A percentile compares a stretch with the other conserved stretches of the same genome.
These are phyloP conservation scores for Calycina marina DNA, from an alignment of 2,329 filamentous ascomycete species.

Conservation along the genomic window DNA sequence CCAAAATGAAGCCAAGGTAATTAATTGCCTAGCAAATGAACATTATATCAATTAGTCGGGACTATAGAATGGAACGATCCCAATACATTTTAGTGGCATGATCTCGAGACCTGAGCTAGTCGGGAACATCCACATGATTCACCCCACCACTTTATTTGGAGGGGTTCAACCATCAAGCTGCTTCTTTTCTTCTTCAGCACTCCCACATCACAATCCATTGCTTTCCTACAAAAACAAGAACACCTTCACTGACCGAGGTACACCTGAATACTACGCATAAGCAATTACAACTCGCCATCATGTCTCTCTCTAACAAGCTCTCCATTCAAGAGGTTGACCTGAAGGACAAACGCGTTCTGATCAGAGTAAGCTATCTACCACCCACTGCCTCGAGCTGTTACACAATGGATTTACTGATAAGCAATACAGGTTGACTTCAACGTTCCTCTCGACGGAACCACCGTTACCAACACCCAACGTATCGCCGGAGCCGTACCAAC, in stretches of 20 bases:
- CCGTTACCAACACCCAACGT: slow-evolving; percentile 96
- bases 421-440: slow-evolving; percentile 97
- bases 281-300: slow-evolving; percentile 37
- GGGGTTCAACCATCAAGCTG: slow-evolving; percentile 12
- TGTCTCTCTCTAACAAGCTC: slow-evolving; percentile 99
- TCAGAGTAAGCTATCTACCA: slow-evolving; percentile 54
- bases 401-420: slow-evolving; percentile 12
- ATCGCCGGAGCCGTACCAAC: slow-evolving; percentile 91
- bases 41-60: no score
- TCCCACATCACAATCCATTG: slow-evolving; percentile 2
- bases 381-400: slow-evolving; percentile 1
- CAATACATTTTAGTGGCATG: no score
- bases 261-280: slow-evolving; percentile 3
- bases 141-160: slow-evolving; percentile 14
- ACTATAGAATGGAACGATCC: no score
- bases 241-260: slow-evolving; percentile 1
- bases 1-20: no score
- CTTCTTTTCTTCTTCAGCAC: slow-evolving; percentile 10
- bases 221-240: background rate
- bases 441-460: slow-evolving; percentile 84
- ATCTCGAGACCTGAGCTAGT: background rate
- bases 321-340: slow-evolving; percentile 92
- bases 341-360: slow-evolving; percentile 96
- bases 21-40: no score
- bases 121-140: background rate